Conservation (phyloP, 106 monocot species). For the Dendrobium catenatum region DNA sequence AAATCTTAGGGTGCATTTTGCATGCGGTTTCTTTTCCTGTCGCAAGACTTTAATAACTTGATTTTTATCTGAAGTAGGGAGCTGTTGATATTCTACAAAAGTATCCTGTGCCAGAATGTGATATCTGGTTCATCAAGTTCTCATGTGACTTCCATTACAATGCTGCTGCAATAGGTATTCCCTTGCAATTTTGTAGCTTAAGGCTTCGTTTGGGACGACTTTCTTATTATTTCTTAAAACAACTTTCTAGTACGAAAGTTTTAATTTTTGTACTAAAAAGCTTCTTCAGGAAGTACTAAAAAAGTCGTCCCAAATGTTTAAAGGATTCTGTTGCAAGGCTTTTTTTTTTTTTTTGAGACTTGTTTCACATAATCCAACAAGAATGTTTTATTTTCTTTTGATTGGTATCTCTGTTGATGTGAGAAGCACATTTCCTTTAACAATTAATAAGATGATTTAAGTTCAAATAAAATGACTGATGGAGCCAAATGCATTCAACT, state of each 20-base stretch:
- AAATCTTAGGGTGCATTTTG: background rate
- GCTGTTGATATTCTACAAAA: constrained; percentile 88
- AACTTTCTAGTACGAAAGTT: no score
- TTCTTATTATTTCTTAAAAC: no score
- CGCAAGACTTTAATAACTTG: background rate
- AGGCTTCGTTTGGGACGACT: no score
- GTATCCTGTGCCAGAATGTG: constrained; percentile 92
- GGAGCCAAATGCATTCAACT: background rate
- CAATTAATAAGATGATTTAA: background rate
- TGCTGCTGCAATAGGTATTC: constrained; percentile 74
- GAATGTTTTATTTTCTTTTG: background rate
- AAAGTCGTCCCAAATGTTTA: background rate
- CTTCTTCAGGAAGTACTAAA: no score
- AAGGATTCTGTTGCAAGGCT: background rate
- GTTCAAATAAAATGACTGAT: background rate
- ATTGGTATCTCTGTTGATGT: background rate
- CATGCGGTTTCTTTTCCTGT: background rate
- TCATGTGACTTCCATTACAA: constrained; percentile 96
- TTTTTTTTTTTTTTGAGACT: background rate
- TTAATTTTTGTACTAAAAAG: no score
- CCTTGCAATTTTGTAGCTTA: background rate
- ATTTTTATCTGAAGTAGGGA: constrained; percentile 31
- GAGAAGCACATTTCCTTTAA: background rate
- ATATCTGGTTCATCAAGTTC: constrained; percentile 90
- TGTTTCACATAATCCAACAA: background rate